These are phyloP conservation scores for Cordyceps tenuipes DNA, from an alignment of 2,329 filamentous ascomycete genomes.

Conservation along the genomic window DNA sequence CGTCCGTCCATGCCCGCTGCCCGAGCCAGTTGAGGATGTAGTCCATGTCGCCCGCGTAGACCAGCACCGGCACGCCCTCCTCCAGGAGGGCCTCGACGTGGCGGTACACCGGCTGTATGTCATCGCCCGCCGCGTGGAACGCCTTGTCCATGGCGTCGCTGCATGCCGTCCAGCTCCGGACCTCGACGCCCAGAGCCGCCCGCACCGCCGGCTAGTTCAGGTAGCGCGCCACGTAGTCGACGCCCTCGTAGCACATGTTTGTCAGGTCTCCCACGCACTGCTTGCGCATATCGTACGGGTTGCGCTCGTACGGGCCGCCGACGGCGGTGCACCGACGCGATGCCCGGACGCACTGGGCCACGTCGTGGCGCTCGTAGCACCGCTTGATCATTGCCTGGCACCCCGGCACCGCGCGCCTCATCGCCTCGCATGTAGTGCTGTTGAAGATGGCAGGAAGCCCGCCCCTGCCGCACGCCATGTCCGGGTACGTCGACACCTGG, in stretches of 20 bases:
- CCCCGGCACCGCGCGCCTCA: conserved; percentile 86
- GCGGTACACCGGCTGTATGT: conserved; percentile 96
- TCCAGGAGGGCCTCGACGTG: conserved; percentile 78
- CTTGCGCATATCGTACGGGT: conserved; percentile 89
- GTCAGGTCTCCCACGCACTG: conserved; percentile 61
- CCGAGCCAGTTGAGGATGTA: conserved; percentile 98
- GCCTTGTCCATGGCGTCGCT: conserved; percentile 98
- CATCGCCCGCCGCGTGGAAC: conserved; percentile 95
- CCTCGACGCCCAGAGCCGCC: conserved; percentile 83
- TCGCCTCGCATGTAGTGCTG: conserved; percentile 67
- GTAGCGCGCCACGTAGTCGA: conserved; percentile 80
- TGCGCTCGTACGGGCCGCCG: conserved; percentile 89
- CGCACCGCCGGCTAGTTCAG: conserved; percentile 78
- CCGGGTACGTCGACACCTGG: conserved; percentile 91
- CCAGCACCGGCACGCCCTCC: conserved; percentile 75
- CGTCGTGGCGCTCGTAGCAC: conserved; percentile 60
- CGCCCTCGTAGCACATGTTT: conserved; percentile 87
- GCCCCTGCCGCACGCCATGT: conserved; percentile 95
- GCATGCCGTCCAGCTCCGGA: conserved; percentile 85
- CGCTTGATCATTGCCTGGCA: conserved; percentile 81
- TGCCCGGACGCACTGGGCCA: conserved; percentile 78
- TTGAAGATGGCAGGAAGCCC: conserved; percentile 83
- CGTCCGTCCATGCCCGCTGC: conserved; percentile 90
- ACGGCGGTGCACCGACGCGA: conserved; percentile 99
- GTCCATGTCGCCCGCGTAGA: conserved; percentile 87